Evolutionary conservation across 768 basidiomycete genomes (phyloP), one percentile per base, ranked within the genome.

Genomic region (Lactifluus volemus): DNA sequence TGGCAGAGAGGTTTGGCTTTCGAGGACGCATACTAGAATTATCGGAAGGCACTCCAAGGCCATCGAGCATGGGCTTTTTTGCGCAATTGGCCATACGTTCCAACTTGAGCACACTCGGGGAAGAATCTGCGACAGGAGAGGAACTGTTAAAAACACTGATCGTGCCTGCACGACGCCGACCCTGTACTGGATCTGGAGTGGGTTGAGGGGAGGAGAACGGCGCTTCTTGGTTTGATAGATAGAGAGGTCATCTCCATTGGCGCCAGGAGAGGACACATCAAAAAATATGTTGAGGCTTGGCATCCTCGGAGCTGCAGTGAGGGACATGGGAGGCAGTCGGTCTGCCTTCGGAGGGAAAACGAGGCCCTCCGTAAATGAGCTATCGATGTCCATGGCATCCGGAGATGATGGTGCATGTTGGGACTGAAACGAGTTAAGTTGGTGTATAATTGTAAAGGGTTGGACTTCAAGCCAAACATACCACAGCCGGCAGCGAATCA

Each of bases 351-450:
- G 55, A 44, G 53, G 63, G 64, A 71, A 68, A 55, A 71, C 60
- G 67, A 74, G 70, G 63, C 68, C 52, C 66, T 61, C 45, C 17
- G 21, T 44, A 75, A 68, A 69, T 12, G 72, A 70, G 17, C 80
- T 78, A 69, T 92, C 90, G 39, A 92, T 79, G 65, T 92, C 90
- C 90, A 92, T 92, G 34, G 84, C 85, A 71, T 75, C 74, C 32
- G 79, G 77, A 29, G 76, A 69, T 53, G 81, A 79, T 15, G 77
- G 71, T 9, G 75, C 73, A 48, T 73, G 70, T 62, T 73, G 72
- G 17, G 75, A 73, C 75, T 78, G 59, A 32, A 34, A 25, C 11
- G 58, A 30, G 60, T 70, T 60, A 73, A 69, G 48, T 48, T 19
- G 48, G 21, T 42, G 3, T 19, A 19, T 25, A 6, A 52, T 34